A percentile compares a stretch with the other conserved stretches of the same genome.
Evolutionary conservation across 768 basidiomycete genomes (phyloP).

Genomic region (Rhizopogon rudus): DNA sequence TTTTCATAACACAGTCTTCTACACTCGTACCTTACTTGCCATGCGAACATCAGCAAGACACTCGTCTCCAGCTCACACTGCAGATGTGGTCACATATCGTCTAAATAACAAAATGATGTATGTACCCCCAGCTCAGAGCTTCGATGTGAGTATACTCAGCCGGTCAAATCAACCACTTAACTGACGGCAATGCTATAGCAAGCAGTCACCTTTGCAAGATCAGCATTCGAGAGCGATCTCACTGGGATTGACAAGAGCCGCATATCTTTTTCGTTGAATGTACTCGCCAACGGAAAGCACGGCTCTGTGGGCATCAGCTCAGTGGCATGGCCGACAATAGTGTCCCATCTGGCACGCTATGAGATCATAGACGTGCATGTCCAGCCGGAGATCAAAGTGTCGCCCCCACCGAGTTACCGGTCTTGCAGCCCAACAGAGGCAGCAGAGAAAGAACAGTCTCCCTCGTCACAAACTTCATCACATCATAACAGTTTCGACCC

Average conservation of each 20-base stretch:
- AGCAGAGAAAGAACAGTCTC: slow-evolving; percentile 6
- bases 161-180: not conserved
- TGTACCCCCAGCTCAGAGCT: slow-evolving; percentile 39
- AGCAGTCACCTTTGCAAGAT: slow-evolving; percentile 45
- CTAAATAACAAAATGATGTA: slow-evolving; percentile 41
- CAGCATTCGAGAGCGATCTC: slow-evolving; percentile 42
- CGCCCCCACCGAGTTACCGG: slow-evolving; percentile 37
- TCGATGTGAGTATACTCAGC: slow-evolving; percentile 31
- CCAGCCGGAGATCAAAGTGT: slow-evolving; percentile 26
- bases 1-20: not conserved
- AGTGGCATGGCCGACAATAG: slow-evolving; percentile 43
- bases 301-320: slow-evolving; percentile 45
- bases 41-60: not conserved
- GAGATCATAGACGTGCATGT: slow-evolving; percentile 45
- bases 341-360: slow-evolving; percentile 36
- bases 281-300: slow-evolving; percentile 26
- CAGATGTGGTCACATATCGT: slow-evolving; percentile 50
- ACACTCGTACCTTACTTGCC: too few species aligned
- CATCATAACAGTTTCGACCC: not conserved
- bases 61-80: slow-evolving; percentile 17
- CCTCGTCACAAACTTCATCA: not conserved
- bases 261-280: slow-evolving; percentile 39
- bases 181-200: slow-evolving; percentile 24
- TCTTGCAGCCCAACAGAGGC: slow-evolving; percentile 1
- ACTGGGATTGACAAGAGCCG: slow-evolving; percentile 30